phyloP scores from a whole-genome alignment of 2,329 filamentous ascomycete species.

The Talaromyces sp. region DNA sequence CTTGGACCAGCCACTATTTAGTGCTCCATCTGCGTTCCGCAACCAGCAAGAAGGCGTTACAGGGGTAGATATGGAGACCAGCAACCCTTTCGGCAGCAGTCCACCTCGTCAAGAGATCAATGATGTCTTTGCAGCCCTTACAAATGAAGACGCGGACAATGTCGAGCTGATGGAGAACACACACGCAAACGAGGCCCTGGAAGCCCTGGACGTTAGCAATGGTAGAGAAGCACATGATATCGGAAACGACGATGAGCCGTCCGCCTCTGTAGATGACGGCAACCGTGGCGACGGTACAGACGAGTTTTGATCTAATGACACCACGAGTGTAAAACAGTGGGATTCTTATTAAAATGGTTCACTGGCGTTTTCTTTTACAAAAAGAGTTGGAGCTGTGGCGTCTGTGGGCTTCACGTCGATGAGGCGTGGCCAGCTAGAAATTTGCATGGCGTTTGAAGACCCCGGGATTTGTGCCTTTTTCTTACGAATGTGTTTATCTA shows the following conservation, averaged over 20 bases:
- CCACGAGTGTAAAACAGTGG: conserved; percentile 1
- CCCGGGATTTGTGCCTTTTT: neutral
- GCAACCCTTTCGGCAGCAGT: conserved; percentile 33
- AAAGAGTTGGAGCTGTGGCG: neutral
- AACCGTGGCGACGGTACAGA: conserved; percentile 7
- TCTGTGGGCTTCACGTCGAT: neutral
- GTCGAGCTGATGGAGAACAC: conserved; percentile 37
- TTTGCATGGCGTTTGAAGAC: neutral
- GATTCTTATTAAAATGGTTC: neutral
- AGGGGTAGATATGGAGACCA: conserved; percentile 26
- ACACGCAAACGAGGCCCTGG: conserved; percentile 44
- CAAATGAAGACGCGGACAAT: conserved; percentile 38
- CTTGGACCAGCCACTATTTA: conserved; percentile 38
- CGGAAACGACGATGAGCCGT: conserved; percentile 19
- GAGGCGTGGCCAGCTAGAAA: neutral
- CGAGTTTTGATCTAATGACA: conserved; percentile 8
- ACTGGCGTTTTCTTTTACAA: neutral
- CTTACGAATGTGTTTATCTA: neutral
- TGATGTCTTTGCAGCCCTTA: conserved; percentile 44
- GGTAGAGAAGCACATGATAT: conserved; percentile 28
- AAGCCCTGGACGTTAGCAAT: conserved; percentile 37
- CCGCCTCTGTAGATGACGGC: conserved; percentile 3
- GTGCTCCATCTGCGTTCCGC: conserved; percentile 32
- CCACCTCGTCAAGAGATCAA: conserved; percentile 35
- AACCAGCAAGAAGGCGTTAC: conserved; percentile 26